phyloP scores from a whole-genome alignment of 2,329 filamentous ascomycete genomes.

The Paraphaeosphaeria minitans region DNA sequence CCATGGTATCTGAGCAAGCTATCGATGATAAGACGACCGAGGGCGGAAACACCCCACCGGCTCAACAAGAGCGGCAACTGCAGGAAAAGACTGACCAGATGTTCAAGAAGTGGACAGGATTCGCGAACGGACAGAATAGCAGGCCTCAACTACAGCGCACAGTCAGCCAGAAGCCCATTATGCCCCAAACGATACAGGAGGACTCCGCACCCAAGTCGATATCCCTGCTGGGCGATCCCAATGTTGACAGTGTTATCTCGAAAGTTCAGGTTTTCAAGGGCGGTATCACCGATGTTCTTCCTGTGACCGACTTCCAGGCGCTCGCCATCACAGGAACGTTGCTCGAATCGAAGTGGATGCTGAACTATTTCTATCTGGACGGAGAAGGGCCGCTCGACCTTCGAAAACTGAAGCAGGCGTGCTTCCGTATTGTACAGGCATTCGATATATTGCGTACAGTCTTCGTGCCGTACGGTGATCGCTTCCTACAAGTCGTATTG shows the following conservation, averaged over 20 bases:
- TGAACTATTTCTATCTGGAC: slow-evolving; percentile 44
- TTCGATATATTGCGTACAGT: slow-evolving; percentile 44
- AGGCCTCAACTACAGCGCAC: slow-evolving; percentile 18
- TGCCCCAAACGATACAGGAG: slow-evolving; percentile 36
- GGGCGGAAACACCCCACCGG: slow-evolving; percentile 16
- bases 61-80: slow-evolving; percentile 15
- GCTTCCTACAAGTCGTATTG: slow-evolving; percentile 42
- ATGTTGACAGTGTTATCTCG: slow-evolving; percentile 42
- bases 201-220: slow-evolving; percentile 29
- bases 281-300: slow-evolving; percentile 41
- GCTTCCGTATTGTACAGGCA: slow-evolving; percentile 38
- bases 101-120: slow-evolving; percentile 37
- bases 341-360: slow-evolving; percentile 43
- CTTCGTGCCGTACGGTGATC: slow-evolving; percentile 41
- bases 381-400: slow-evolving; percentile 38
- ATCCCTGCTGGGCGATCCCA: slow-evolving; percentile 39
- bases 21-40: slow-evolving; percentile 23
- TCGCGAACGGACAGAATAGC: slow-evolving; percentile 12
- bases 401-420: slow-evolving; percentile 37
- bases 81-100: slow-evolving; percentile 19
- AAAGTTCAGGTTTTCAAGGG: slow-evolving; percentile 45
- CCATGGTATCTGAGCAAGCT: slow-evolving; percentile 36
- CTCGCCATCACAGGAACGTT: slow-evolving; percentile 42
- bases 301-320: slow-evolving; percentile 42
- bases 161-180: slow-evolving; percentile 22